Evolutionary conservation across 108 stramenopile genomes (phyloP), one percentile per base, ranked within the genome.

Genomic region (Nitzschia putrida): DNA sequence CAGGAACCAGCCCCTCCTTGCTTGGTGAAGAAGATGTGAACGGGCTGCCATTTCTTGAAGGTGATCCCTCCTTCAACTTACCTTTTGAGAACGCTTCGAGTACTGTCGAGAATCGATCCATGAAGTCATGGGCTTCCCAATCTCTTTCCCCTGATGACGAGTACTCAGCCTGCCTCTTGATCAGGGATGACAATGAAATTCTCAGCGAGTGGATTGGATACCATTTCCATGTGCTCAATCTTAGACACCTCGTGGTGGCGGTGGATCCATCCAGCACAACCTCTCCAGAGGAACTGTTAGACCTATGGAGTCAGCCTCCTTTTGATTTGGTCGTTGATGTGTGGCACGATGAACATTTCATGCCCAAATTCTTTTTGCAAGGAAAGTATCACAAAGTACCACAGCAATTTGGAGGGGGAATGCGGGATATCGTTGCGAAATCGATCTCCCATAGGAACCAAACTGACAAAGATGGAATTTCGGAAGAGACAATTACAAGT

Each of bases 151-250:
- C 11, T 13, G 18, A 53, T 20, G 53, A 53, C 18, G 8, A 54
- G 18, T 65, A 73, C 20, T 58, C 77, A n/a, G 74, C 74, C 7
- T 84, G 83, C 45, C 40, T 81, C 18, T 61, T 84, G 29, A 69
- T 77, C 39, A 72, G 68, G 53, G 83, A 84, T 49, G 83, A 77
- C 67, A 66, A 80, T 44, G 57, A 64, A 13, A 71, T 71, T 9
- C 69, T 84, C 11, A 45, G 47, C 20, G 83, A 84, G 70, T 84
- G 83, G 83, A 74, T 84, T 40, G 79, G 80, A 20, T 84, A 84
- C 52, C 83, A 84, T 51, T 84, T 78, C 52, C 64, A 66, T 52
- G 55, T 75, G 2, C 34, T 80, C 2, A 61, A 56, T 25, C 47
- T 84, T 10, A 47, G 80, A 18, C 63, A 78, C 56, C 22, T 84